Conservation (phyloP, 2,329 filamentous ascomycete species). For the Trichoderma atrobrunneum region DNA sequence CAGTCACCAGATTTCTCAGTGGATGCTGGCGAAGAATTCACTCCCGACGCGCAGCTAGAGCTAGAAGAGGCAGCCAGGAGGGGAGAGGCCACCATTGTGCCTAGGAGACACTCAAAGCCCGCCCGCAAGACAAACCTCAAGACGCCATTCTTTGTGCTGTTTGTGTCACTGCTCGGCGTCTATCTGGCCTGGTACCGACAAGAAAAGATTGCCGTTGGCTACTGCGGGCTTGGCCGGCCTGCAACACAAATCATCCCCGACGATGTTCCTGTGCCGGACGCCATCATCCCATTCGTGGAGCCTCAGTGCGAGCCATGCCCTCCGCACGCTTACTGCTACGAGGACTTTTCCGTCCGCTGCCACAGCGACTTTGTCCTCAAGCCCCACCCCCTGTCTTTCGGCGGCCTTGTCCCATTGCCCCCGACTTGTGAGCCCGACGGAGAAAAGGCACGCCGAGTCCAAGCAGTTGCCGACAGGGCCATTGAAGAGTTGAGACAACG, state of each 20-base stretch:
- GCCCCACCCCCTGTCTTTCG: conserved; percentile 77
- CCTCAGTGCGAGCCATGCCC: conserved; percentile 91
- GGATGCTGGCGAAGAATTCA: conserved; percentile 86
- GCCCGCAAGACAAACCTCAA: conserved; percentile 49
- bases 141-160: conserved; percentile 67
- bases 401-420: conserved; percentile 76
- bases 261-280: conserved; percentile 63
- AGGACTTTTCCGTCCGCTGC: conserved; percentile 72
- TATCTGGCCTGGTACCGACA: conserved; percentile 85
- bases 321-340: conserved; percentile 82
- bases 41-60: conserved; percentile 82
- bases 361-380: conserved; percentile 84
- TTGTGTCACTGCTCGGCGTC: conserved; percentile 66
- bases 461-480: conserved; percentile 81
- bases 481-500: conserved; percentile 83
- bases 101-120: conserved; percentile 40
- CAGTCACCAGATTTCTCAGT: conserved; percentile 40
- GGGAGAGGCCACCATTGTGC: conserved; percentile 47
- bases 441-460: conserved; percentile 83
- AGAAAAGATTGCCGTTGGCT: conserved; percentile 94
- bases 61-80: conserved; percentile 64
- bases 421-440: conserved; percentile 94
- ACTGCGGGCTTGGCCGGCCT: conserved; percentile 78
- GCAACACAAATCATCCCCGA: conserved; percentile 50
- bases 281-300: conserved; percentile 64